phyloP scores from a whole-genome alignment of 1,284 basidiomycete species.

The Farysia itapuensis region DNA sequence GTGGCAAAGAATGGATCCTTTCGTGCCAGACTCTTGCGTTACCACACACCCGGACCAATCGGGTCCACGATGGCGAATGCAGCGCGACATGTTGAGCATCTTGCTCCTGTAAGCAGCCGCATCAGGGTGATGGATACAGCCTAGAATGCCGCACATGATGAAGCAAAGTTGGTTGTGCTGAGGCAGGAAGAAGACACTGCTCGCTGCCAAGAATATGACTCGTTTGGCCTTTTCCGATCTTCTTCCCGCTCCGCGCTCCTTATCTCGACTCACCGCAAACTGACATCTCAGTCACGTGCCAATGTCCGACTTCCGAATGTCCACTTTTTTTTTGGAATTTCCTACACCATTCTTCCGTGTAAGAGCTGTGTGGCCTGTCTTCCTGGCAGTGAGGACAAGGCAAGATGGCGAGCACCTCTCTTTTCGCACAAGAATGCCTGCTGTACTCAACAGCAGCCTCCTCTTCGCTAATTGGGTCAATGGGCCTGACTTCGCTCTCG shows the following conservation, averaged over 20 bases:
- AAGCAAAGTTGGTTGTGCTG: too few relatives aligned
- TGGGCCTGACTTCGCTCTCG: slow-evolving; percentile 35
- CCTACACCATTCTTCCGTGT: too few relatives aligned
- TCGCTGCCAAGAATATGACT: too few relatives aligned
- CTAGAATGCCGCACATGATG: slow-evolving; percentile 58
- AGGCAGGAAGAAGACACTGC: too few relatives aligned
- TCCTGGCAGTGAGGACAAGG: too few relatives aligned
- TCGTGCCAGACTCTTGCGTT: slow-evolving; percentile 37
- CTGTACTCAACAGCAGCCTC: slow-evolving; percentile 46
- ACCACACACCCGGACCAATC: slow-evolving; percentile 60
- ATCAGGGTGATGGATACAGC: slow-evolving; percentile 56
- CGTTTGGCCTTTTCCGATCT: too few relatives aligned
- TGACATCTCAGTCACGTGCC: too few relatives aligned
- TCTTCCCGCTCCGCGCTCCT: too few relatives aligned
- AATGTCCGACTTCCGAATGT: too few relatives aligned
- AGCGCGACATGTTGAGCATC: slow-evolving; percentile 58
- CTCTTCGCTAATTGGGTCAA: slow-evolving; percentile 24
- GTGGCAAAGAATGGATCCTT: slow-evolving; percentile 61
- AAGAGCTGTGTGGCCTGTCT: too few relatives aligned
- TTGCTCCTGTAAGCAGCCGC: slow-evolving; percentile 53
- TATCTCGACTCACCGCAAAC: too few relatives aligned
- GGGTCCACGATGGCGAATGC: slow-evolving; percentile 59
- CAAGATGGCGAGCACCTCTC: slow-evolving; percentile 9
- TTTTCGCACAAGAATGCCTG: slow-evolving; percentile 44
- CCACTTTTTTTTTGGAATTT: too few relatives aligned